A percentile compares a stretch with the other conserved stretches of the same genome.
Conservation (phyloP, 495 filamentous ascomycete species). For the Aspergillus avenaceus region DNA sequence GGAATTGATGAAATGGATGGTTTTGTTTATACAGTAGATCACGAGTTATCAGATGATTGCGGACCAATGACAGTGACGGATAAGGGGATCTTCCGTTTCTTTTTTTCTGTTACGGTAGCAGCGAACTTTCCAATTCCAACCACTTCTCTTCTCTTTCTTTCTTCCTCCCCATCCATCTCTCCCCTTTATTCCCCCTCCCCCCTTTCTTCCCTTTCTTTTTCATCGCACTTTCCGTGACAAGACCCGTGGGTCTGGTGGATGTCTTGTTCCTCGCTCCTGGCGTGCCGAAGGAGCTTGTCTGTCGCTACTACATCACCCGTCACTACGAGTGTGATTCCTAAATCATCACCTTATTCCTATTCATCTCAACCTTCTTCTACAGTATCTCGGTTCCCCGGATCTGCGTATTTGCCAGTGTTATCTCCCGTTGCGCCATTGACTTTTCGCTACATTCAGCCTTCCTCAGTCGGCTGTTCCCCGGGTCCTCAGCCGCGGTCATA, state of each 20-base stretch:
- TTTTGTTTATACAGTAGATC: no score
- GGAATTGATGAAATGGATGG: no score
- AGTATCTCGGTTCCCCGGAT: not conserved
- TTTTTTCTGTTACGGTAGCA: no score
- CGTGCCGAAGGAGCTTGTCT: slow-evolving; percentile 29
- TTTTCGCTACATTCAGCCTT: not conserved
- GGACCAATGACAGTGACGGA: not conserved
- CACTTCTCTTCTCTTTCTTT: not conserved
- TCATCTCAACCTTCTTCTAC: not conserved
- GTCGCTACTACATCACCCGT: slow-evolving; percentile 15
- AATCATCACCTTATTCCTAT: slow-evolving; percentile 7
- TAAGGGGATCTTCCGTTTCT: not conserved
- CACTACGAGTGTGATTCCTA: slow-evolving; percentile 3
- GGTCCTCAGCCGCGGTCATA: slow-evolving; percentile 8
- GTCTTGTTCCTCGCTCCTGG: slow-evolving; percentile 22
- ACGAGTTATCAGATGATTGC: no score
- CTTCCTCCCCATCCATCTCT: slow-evolving; percentile 4
- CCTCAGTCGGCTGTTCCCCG: slow-evolving; percentile 4
- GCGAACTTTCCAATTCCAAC: not conserved
- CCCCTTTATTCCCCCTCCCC: slow-evolving; percentile 6
- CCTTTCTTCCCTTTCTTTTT: slow-evolving; percentile 9
- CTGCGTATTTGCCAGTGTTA: not conserved
- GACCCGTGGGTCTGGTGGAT: slow-evolving; percentile 23
- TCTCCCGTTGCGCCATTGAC: not conserved
- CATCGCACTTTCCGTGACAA: no score